A percentile compares a stretch with the other conserved stretches of the same genome.
These are phyloP conservation scores for Gnaphalium uliginosum DNA, from an alignment of 129 eudicot genomes.

Conservation along the genomic window DNA sequence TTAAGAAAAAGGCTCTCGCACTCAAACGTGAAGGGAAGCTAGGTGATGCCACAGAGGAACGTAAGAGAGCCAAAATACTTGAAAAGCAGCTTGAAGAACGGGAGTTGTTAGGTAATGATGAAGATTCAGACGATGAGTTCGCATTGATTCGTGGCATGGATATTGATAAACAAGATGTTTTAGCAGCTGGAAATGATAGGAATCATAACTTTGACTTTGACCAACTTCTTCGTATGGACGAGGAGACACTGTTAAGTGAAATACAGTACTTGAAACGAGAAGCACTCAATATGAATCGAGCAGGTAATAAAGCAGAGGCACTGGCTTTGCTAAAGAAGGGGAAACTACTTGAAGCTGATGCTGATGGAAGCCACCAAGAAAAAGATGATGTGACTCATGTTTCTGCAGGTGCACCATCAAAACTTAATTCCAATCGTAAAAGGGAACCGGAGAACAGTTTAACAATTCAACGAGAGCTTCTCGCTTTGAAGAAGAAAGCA, in stretches of 20 bases:
- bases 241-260: constrained; percentile 45
- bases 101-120: constrained; percentile 72
- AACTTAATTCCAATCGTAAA: constrained; percentile 31
- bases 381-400: constrained; percentile 14
- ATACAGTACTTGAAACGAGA: constrained; percentile 66
- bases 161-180: constrained; percentile 44
- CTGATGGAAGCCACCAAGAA: constrained; percentile 37
- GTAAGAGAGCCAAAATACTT: constrained; percentile 84
- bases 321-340: constrained; percentile 63
- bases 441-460: constrained; percentile 57
- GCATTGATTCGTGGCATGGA: constrained; percentile 71
- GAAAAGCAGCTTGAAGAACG: constrained; percentile 89
- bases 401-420: constrained; percentile 10
- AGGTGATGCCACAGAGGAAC: constrained; percentile 85
- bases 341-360: constrained; percentile 57
- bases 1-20: constrained; percentile 77
- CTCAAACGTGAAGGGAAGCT: constrained; percentile 86
- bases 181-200: constrained; percentile 40
- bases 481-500: constrained; percentile 81
- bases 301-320: constrained; percentile 72
- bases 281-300: constrained; percentile 64
- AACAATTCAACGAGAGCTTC: constrained; percentile 74
- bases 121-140: constrained; percentile 89
- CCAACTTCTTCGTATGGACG: constrained; percentile 41
- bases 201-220: constrained; percentile 48